Evolutionary conservation across 2,329 filamentous ascomycete species (phyloP), one percentile per base, ranked within the genome.

Genomic region (Dactylellina parvicollis): DNA sequence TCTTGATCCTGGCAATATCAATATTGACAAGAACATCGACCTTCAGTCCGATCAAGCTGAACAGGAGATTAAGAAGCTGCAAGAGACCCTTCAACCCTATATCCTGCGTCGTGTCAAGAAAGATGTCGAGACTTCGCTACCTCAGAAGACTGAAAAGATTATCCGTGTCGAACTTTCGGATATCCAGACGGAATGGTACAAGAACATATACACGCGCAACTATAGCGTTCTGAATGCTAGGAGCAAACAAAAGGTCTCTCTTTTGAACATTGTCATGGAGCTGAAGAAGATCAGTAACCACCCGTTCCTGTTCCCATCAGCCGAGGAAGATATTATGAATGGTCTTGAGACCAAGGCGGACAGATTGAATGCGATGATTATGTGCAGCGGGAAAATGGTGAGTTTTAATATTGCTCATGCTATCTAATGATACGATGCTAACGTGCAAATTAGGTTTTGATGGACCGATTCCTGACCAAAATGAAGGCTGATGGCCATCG

Each of bases 301-400:
- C 79, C 94, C 95, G 0, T 96, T 97, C 82, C 96, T 99, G 89
- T 98, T 99, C 77, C 90, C 91, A 1, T 93, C 92, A 75, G 94
- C 92, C 1, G 95, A 99, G 80, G 91, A 96, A 67, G 91, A 90
- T 76, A 91, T 98, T 10, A 82, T 98, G 55, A 89, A 87, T 71
- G 92, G 91, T 12, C 92, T 90, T 78, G 86, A 87, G 59, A 89
- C 91, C 18, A 90, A 93, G 28, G 94, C 98, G 79, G 95, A 98
- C 79, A 88, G 92, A 75, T 87, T 99, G 77, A 95, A 96, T 80
- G 91, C 91, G 18, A 86, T 99, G 73, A 96, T 99, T 79, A 94
- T 93, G 2, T 96, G 92, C 79, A 99, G 95, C 82, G 96, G 96
- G 77, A 99, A 99, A 83, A 97, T 99, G 95, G 98, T 98, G 92